These are phyloP conservation scores for Hypoxylon perforatum DNA, from an alignment of 495 filamentous ascomycete genomes.

Conservation along the genomic window DNA sequence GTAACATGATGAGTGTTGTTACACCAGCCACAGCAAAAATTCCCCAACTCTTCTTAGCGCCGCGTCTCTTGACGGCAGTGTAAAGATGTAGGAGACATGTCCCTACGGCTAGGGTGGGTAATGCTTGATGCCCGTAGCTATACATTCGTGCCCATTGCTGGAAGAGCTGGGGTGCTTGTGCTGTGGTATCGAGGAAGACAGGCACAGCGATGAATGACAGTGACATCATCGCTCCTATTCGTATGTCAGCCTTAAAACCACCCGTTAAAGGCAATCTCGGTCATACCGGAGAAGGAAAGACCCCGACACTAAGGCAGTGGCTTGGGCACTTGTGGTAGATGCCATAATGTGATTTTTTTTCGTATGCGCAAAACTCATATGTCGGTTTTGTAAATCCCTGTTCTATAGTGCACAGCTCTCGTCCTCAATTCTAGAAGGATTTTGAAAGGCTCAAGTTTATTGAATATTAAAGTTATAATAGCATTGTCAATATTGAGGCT, in stretches of 20 bases:
- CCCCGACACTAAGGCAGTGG: neutral
- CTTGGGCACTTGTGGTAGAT: neutral
- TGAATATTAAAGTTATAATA: neutral
- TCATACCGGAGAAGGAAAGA: neutral
- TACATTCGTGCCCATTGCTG: conserved; percentile 44
- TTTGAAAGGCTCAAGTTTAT: neutral
- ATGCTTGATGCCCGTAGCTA: conserved; percentile 43
- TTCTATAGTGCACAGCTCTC: neutral
- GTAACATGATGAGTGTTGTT: conserved; percentile 42
- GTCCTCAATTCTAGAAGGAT: neutral
- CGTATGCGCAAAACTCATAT: neutral
- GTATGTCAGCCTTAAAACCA: neutral
- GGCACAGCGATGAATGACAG: conserved; percentile 41
- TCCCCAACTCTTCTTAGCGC: conserved; percentile 27
- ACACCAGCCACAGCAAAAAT: conserved; percentile 10
- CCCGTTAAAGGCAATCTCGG: neutral
- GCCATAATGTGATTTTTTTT: neutral
- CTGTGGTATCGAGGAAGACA: conserved; percentile 45
- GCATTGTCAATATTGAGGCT: neutral
- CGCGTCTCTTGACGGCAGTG: conserved; percentile 16
- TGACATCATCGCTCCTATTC: conserved; percentile 44
- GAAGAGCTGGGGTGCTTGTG: conserved; percentile 31
- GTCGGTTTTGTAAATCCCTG: neutral
- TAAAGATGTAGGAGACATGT: conserved; percentile 39
- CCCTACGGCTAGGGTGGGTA: conserved; percentile 38